Evolutionary conservation across 169 alveolate species (phyloP), one percentile per base, ranked within the genome.

Genomic region (Eimeria praecox): DNA sequence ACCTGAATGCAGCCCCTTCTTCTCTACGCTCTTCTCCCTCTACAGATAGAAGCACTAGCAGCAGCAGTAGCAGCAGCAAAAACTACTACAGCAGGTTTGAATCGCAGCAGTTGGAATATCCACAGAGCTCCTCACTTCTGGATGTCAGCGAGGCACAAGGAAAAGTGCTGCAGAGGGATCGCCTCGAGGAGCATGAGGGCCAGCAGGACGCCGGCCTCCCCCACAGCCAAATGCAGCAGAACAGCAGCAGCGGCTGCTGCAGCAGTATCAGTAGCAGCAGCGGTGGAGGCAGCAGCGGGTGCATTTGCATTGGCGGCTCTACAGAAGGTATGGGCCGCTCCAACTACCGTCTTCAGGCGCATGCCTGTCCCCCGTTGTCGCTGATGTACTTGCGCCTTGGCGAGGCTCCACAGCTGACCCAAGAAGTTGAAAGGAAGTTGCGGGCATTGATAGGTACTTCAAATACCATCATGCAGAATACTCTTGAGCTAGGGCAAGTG

Each of bases 371-470:
- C 33, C 83, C 93, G 27, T 49, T 87, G 56, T 87, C 93, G 10
- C 33, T 87, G 66, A 42, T 87, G 16, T 87, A 87, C 62, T 64
- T 87, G 46, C 78, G 93, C 49, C 83, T 62, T 24, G 22, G 93
- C 82, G 83, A 87, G 46, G 93, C 93, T 22, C 93, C 93, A 0
- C 93, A 59, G 22, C 78, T 87, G 66, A 40, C 66, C 12, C 83
- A 87, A 59, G 93, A 56, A 38, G 93, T 87, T 20, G 93, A 87
- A 40, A 27, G 35, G 82, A 87, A 87, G 44, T 83, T 87, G 62
- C 82, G 82, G 38, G 64, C 93, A 62, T 87, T 87, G 12, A 87
- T 49, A 87, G 93, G 93, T 87, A 71, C 33, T 87, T 62, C 46
- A 18, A 22, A 30, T 20, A 22, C 91, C 52, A 82, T 6, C 54